phyloP scores from a whole-genome alignment of 2,329 filamentous ascomycete genomes.

The Aspergillus neotritici region DNA sequence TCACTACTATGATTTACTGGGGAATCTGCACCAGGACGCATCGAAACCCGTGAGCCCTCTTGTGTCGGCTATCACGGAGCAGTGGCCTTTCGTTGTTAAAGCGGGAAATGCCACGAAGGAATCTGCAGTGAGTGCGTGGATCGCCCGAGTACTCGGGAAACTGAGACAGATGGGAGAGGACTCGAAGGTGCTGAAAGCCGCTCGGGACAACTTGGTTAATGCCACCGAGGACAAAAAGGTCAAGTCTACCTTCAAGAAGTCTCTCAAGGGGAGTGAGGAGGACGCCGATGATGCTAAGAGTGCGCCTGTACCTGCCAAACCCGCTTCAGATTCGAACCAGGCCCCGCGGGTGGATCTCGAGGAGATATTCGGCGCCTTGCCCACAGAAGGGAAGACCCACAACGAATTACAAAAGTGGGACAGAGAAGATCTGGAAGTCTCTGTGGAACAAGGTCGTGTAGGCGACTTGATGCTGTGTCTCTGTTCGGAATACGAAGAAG shows the following conservation, averaged over 20 bases:
- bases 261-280: constrained; percentile 15
- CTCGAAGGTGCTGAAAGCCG: constrained; percentile 39
- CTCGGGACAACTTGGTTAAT: constrained; percentile 42
- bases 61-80: constrained; percentile 65
- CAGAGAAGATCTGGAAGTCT: constrained; percentile 69
- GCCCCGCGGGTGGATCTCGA: constrained; percentile 43
- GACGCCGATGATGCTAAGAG: constrained; percentile 11
- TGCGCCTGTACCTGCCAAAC: constrained; percentile 8
- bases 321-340: constrained; percentile 6
- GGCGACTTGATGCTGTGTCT: constrained; percentile 67
- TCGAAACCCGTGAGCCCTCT: constrained; percentile 55
- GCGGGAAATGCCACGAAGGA: constrained; percentile 42
- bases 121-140: constrained; percentile 51
- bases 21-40: constrained; percentile 34
- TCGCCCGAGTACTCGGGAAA: constrained; percentile 53
- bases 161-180: constrained; percentile 52
- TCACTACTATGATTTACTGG: constrained; percentile 62
- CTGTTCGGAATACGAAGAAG: constrained; percentile 66
- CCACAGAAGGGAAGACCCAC: constrained; percentile 41
- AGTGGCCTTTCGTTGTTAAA: constrained; percentile 64
- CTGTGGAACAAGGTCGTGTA: constrained; percentile 71
- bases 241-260: constrained; percentile 36
- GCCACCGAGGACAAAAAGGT: constrained; percentile 36
- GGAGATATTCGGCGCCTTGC: constrained; percentile 48
- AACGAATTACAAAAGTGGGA: constrained; percentile 57